phyloP scores from a whole-genome alignment of 2,329 filamentous ascomycete species.

The Colletotrichum trifolii region DNA sequence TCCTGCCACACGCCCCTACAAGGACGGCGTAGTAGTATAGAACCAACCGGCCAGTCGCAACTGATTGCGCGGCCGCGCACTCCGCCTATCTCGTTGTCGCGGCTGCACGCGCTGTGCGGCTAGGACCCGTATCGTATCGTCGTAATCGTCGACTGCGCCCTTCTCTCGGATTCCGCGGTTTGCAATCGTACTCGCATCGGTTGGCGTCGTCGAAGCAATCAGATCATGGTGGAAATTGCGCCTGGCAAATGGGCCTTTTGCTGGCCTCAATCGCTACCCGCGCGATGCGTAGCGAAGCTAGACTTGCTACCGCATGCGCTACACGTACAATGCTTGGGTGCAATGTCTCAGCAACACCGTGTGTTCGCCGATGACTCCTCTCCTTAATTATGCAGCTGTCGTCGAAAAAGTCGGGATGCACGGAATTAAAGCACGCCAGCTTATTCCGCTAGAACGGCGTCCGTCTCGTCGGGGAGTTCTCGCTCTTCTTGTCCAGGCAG shows the following conservation, averaged over 20 bases:
- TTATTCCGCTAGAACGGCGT: slow-evolving; percentile 5
- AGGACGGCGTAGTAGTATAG: too few species aligned
- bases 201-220: slow-evolving; percentile 7
- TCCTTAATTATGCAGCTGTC: neutral
- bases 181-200: slow-evolving; percentile 20
- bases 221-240: slow-evolving; percentile 1
- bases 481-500: slow-evolving; percentile 25
- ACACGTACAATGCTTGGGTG: too few species aligned
- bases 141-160: slow-evolving; percentile 26
- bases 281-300: neutral
- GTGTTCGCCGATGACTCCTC: slow-evolving; percentile 12
- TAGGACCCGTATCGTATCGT: slow-evolving; percentile 31
- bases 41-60: slow-evolving; percentile 26
- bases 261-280: neutral
- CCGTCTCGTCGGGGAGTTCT: slow-evolving; percentile 10
- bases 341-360: neutral
- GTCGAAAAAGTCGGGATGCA: slow-evolving; percentile 8
- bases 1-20: slow-evolving; percentile 7
- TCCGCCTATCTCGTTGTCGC: slow-evolving; percentile 15
- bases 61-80: slow-evolving; percentile 23
- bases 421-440: slow-evolving; percentile 7
- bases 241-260: neutral
- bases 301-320: too few species aligned
- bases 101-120: neutral
- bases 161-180: slow-evolving; percentile 12